These are phyloP conservation scores for Fusarium chuoi DNA, from an alignment of 2,329 filamentous ascomycete genomes.

Conservation along the genomic window DNA sequence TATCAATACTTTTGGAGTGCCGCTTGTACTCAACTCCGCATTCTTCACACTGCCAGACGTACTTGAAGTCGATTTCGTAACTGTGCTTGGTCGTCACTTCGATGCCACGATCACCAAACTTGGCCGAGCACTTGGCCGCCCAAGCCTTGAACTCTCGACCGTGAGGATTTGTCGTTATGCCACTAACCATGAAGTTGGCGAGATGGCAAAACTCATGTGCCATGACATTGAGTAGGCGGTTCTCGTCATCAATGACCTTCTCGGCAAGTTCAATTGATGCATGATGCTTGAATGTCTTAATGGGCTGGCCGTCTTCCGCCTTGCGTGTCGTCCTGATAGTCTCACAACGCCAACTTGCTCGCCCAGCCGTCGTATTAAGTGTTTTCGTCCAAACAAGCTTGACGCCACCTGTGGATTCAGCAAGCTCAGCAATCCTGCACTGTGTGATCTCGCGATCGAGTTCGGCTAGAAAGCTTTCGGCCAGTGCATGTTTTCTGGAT, in stretches of 20 bases:
- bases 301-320: constrained; percentile 40
- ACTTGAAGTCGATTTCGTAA: constrained; percentile 93
- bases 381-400: constrained; percentile 79
- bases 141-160: constrained; percentile 86
- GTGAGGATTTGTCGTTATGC: constrained; percentile 80
- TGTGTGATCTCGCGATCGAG: constrained; percentile 74
- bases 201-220: constrained; percentile 97
- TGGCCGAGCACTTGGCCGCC: constrained; percentile 64
- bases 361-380: constrained; percentile 82
- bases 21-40: constrained; percentile 82
- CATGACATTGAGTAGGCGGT: constrained; percentile 87
- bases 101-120: constrained; percentile 72
- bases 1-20: constrained; percentile 87
- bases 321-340: constrained; percentile 54
- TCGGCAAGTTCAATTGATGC: constrained; percentile 88
- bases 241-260: constrained; percentile 83
- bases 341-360: constrained; percentile 77
- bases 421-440: constrained; percentile 67
- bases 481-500: constrained; percentile 68
- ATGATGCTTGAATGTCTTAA: constrained; percentile 61
- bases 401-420: constrained; percentile 74
- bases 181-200: constrained; percentile 87
- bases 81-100: constrained; percentile 89
- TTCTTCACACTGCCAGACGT: constrained; percentile 79
- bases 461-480: constrained; percentile 71